Evolutionary conservation across 2,329 filamentous ascomycete genomes (phyloP).

Genomic region (Byssothecium circinans): DNA sequence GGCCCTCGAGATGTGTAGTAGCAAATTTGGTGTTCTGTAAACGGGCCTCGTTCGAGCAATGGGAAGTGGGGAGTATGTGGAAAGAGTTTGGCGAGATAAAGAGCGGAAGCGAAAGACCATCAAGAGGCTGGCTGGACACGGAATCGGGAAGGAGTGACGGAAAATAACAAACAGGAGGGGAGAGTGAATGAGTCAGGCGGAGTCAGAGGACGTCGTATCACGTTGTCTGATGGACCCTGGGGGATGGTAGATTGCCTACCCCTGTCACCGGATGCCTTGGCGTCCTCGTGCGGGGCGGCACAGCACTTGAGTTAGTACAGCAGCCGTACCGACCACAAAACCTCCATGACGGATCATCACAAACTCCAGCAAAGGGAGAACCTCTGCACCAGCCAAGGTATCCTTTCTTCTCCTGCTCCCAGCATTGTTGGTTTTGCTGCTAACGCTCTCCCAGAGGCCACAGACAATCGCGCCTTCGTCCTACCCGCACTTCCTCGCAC

Average conservation of each 20-base stretch:
- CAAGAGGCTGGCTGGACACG: conserved; percentile 22
- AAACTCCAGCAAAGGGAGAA: no score
- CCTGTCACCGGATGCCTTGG: conserved; percentile 27
- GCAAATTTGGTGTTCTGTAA: conserved; percentile 16
- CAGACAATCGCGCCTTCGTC: no score
- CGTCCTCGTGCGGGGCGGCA: conserved; percentile 24
- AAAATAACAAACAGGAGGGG: conserved; percentile 14
- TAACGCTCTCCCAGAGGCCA: no score
- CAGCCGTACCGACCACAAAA: no score
- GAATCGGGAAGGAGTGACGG: conserved; percentile 19
- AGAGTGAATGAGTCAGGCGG: conserved; percentile 24
- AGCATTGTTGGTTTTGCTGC: no score
- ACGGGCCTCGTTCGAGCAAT: conserved; percentile 16
- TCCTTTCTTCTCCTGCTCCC: no score
- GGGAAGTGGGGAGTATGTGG: conserved; percentile 26
- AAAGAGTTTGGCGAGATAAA: conserved; percentile 31
- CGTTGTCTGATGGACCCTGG: conserved; percentile 14
- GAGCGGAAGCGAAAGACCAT: conserved; percentile 34
- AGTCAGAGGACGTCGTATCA: conserved; percentile 24
- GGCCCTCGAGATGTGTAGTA: conserved; percentile 16
- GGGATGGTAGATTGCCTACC: no score
- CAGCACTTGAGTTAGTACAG: no score
- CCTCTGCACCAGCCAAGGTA: background rate
- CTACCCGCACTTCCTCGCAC: no score
- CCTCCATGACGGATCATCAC: no score